Evolutionary conservation across 208 protist species (phyloP).

Genomic region (Phytomonas francai): DNA sequence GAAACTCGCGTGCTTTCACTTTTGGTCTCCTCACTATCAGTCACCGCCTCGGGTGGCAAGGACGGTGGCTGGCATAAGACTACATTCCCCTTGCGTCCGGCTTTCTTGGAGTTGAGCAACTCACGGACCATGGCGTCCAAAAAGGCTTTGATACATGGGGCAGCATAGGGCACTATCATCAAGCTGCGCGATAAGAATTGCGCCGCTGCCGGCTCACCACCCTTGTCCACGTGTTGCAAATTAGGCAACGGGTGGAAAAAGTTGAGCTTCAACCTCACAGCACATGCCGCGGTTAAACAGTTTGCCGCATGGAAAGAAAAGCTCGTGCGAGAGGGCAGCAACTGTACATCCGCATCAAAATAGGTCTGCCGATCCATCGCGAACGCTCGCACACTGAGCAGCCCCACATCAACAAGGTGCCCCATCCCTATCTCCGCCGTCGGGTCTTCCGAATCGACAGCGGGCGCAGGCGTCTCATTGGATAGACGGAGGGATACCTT

Average conservation of each 20-base stretch:
- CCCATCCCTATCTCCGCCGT: constrained; percentile 7
- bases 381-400: constrained; percentile 41
- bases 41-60: constrained; percentile 14
- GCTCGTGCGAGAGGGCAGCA: constrained; percentile 19
- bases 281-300: constrained; percentile 43
- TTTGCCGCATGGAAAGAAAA: constrained; percentile 12
- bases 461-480: background rate
- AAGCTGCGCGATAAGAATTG: constrained; percentile 59
- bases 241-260: constrained; percentile 47
- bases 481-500: constrained; percentile 18
- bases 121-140: constrained; percentile 36
- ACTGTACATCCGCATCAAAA: constrained; percentile 32
- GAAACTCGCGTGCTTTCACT: constrained; percentile 9
- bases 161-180: constrained; percentile 58
- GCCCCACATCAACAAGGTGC: constrained; percentile 35
- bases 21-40: constrained; percentile 7
- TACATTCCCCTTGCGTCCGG: background rate
- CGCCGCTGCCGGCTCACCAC: constrained; percentile 18
- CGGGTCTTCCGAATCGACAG: background rate
- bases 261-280: constrained; percentile 43
- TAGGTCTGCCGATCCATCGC: constrained; percentile 31
- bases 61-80: constrained; percentile 17
- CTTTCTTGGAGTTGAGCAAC: constrained; percentile 6
- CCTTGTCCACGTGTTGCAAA: constrained; percentile 47
- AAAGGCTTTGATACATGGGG: constrained; percentile 34